A percentile compares a stretch with the other conserved stretches of the same genome.
phyloP scores from a whole-genome alignment of 2,329 filamentous ascomycete genomes.

The Fusarium caatingaense region DNA sequence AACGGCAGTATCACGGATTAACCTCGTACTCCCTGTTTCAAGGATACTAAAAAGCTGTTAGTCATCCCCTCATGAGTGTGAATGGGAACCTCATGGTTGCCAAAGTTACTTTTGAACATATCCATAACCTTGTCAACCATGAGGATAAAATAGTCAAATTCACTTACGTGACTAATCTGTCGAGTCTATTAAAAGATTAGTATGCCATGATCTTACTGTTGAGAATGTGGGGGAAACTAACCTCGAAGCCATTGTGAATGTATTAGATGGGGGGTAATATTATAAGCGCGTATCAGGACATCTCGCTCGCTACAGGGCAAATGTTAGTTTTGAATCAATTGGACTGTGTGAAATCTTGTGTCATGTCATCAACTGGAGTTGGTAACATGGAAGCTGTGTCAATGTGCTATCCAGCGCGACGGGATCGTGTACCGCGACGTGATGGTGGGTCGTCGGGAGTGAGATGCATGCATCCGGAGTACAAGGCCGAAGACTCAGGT shows the following conservation, averaged over 20 bases:
- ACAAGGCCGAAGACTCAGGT: constrained; percentile 9
- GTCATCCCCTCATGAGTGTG: background rate
- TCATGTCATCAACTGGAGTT: constrained; percentile 17
- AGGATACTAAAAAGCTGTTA: constrained; percentile 73
- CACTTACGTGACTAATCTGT: constrained; percentile 88
- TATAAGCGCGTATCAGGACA: constrained; percentile 45
- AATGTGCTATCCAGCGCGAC: constrained; percentile 38
- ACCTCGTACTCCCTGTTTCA: constrained; percentile 94
- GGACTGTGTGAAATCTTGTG: background rate
- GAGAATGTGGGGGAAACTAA: constrained; percentile 46
- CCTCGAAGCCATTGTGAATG: constrained; percentile 68
- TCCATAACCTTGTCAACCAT: background rate
- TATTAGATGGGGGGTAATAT: constrained; percentile 45
- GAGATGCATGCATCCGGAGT: constrained; percentile 45
- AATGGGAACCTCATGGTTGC: background rate
- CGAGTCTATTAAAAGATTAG: constrained; percentile 67
- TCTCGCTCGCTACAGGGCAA: constrained; percentile 37
- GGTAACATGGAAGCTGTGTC: constrained; percentile 16
- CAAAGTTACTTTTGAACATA: background rate
- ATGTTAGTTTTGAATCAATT: constrained; percentile 29
- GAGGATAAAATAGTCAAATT: background rate
- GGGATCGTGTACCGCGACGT: constrained; percentile 48
- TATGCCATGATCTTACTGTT: background rate
- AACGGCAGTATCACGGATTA: constrained; percentile 97
- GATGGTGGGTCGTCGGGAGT: constrained; percentile 44